A percentile compares a stretch with the other conserved stretches of the same genome.
Evolutionary conservation across 2,329 filamentous ascomycete species (phyloP).

Genomic region (Dothiorella sarmentorum): DNA sequence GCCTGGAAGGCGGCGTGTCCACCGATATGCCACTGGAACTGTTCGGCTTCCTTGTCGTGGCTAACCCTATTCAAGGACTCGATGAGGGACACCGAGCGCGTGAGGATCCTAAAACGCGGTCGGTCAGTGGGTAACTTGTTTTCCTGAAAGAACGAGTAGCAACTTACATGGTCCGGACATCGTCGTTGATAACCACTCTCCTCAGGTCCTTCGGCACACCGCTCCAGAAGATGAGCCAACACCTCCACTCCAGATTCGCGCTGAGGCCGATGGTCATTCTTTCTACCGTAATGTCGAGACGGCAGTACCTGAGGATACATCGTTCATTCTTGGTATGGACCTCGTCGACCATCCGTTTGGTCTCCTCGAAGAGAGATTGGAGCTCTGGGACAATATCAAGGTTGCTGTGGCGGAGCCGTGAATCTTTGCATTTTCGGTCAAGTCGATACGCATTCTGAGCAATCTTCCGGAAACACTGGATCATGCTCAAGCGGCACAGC

Average conservation of each 20-base stretch:
- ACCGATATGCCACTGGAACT: conserved; percentile 39
- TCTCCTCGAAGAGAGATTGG: conserved; percentile 33
- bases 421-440: conserved; percentile 30
- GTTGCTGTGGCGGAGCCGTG: neutral
- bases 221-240: conserved; percentile 39
- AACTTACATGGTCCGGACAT: conserved; percentile 7
- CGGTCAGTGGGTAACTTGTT: neutral
- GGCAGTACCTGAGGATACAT: conserved; percentile 33
- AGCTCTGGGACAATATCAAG: conserved; percentile 32
- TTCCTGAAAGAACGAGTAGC: neutral
- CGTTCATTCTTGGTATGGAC: conserved; percentile 32
- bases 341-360: conserved; percentile 36
- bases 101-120: conserved; percentile 31
- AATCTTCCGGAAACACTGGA: conserved; percentile 33
- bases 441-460: conserved; percentile 37
- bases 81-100: conserved; percentile 38
- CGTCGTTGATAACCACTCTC: conserved; percentile 3
- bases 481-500: conserved; percentile 34
- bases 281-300: conserved; percentile 32
- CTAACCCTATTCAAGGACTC: conserved; percentile 35
- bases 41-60: conserved; percentile 34
- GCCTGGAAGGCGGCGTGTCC: conserved; percentile 21
- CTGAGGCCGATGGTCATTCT: conserved; percentile 31
- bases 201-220: conserved; percentile 30
- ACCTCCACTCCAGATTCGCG: conserved; percentile 36